These are phyloP conservation scores for Sclerotinia glacialis DNA, from an alignment of 2,329 filamentous ascomycete species.

Conservation along the genomic window DNA sequence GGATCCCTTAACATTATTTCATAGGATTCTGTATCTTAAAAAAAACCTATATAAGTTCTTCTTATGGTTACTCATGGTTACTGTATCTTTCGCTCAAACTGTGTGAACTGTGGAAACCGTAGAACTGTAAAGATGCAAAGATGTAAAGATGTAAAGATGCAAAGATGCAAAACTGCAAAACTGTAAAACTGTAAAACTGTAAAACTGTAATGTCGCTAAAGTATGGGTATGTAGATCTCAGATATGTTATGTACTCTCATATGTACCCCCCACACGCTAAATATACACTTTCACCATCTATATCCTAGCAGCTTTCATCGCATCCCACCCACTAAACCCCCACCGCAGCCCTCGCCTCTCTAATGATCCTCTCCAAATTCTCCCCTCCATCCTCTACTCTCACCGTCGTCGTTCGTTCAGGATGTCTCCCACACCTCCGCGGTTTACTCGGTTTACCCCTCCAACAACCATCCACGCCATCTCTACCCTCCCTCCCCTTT, in stretches of 20 bases:
- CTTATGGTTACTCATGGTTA: too few relatives aligned
- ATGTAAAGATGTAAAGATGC: too few relatives aligned
- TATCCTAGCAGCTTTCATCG: not conserved
- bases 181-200: too few relatives aligned
- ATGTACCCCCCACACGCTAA: not conserved
- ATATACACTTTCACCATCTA: too few relatives aligned
- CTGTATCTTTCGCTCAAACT: not conserved
- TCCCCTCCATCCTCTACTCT: slow-evolving; percentile 29
- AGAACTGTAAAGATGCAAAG: too few relatives aligned
- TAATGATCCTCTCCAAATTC: slow-evolving; percentile 17
- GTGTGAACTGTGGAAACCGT: too few relatives aligned
- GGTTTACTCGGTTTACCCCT: slow-evolving; percentile 59
- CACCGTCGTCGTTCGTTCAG: slow-evolving; percentile 34
- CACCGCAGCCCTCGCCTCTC: slow-evolving; percentile 11
- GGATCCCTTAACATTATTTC: too few relatives aligned
- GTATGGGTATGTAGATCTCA: not conserved
- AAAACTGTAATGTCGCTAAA: not conserved
- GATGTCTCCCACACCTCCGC: slow-evolving; percentile 56
- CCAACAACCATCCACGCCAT: slow-evolving; percentile 50
- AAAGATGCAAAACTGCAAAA: too few relatives aligned
- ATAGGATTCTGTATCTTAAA: too few relatives aligned
- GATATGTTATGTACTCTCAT: not conserved
- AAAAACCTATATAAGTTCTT: too few relatives aligned
- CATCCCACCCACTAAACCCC: not conserved
- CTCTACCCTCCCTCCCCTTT: slow-evolving; percentile 41